Evolutionary conservation across 805 yeast genomes (phyloP).

Genomic region (Kodamaea restingae): DNA sequence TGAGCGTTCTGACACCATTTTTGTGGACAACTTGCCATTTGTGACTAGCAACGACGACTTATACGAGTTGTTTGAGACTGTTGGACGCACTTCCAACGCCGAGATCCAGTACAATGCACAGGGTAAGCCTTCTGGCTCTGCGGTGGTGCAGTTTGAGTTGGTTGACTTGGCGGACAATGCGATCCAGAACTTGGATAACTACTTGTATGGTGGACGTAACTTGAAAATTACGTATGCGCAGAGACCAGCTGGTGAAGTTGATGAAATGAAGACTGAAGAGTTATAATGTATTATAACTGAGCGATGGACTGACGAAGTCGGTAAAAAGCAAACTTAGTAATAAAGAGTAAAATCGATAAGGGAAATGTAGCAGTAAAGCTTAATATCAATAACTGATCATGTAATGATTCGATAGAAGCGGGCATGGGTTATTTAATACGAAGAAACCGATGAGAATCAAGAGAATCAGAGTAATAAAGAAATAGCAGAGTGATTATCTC

Average conservation of each 20-base stretch:
- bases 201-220: constrained; percentile 80
- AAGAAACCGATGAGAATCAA: no score
- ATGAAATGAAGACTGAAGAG: background rate
- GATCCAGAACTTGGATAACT: constrained; percentile 68
- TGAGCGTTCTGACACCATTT: constrained; percentile 47
- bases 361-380: no score
- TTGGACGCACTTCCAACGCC: constrained; percentile 72
- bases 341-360: no score
- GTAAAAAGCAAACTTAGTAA: no score
- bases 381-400: no score
- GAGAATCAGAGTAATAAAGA: no score
- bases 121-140: constrained; percentile 76
- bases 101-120: constrained; percentile 57
- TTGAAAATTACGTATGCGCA: constrained; percentile 66
- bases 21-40: constrained; percentile 78
- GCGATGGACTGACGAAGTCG: background rate
- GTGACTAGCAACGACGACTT: constrained; percentile 85
- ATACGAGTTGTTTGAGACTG: constrained; percentile 77
- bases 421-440: no score
- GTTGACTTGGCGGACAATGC: constrained; percentile 70
- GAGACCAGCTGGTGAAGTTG: constrained; percentile 9
- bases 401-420: no score
- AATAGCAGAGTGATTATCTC: no score
- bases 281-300: background rate
- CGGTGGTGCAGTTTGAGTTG: constrained; percentile 74